Evolutionary conservation across 805 yeast genomes (phyloP), one percentile per base, ranked within the genome.

Genomic region (Zygosaccharomyces kombuchaensis): DNA sequence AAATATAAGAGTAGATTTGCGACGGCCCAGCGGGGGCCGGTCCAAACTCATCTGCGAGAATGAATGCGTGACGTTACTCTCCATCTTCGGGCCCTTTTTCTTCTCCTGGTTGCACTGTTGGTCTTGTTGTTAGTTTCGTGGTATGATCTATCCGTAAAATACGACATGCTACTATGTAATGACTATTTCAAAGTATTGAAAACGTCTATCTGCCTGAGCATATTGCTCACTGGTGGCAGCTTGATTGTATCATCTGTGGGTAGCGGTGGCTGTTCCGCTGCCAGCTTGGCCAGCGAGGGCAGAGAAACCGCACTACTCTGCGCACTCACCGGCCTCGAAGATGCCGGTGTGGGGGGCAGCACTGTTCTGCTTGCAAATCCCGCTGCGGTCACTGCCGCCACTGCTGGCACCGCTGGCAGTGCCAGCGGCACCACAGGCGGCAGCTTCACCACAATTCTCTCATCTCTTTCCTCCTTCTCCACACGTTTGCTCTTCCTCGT

Each of bases 1-100:
- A 34, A 87, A 73, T 12, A 86, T 79, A 43, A 86, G 56, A 0
- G 93, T 84, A 2, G 90, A 82, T 63, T 82, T 83, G 52, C 88
- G 72, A 55, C 87, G 73, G 29, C 60, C 36, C 22, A 59, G 41
- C 9, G 52, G 60, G 36, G 69, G 61, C 36, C 56, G 54, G 35
- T 65, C 68, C 7, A 66, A 62, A 43, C 62, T 65, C 67, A 66
- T 62, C 38, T 61, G 59, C 9, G 70, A 66, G 27, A 66, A 49
- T 16, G 62, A 57, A 34, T 65, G 66, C n/a, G 61, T 58, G 25
- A 62, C 36, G 27, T 35, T 32, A n/a, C 31, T 36, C 19, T 43
- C 46, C 38, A 43, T 43, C 27, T 29, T 35, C 6, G n/a, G 7
- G n/a, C 38, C 36, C 23, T 19, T 21, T 31, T 19, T 19, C 17